Conservation (phyloP, 2,329 filamentous ascomycete genomes). For the Neurospora crassa region DNA sequence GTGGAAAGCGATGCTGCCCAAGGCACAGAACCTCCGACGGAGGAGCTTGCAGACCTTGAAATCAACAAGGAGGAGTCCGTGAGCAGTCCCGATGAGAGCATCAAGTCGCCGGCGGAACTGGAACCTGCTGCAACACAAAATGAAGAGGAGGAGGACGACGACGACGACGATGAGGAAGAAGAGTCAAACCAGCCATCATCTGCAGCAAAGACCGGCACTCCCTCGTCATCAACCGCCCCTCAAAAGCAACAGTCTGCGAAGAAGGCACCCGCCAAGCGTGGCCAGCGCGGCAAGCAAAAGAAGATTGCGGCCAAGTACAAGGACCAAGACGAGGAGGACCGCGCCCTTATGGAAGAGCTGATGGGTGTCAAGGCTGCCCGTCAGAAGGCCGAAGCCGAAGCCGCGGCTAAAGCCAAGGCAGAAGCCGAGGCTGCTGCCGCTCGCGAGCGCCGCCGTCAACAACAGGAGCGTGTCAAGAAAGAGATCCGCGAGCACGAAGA, state of each 20-base stretch:
- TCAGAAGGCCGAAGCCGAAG: conserved; percentile 59
- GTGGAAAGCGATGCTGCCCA: conserved; percentile 10
- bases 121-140: conserved; percentile 23
- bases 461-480: conserved; percentile 69
- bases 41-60: conserved; percentile 17
- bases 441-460: conserved; percentile 65
- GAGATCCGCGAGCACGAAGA: conserved; percentile 72
- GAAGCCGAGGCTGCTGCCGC: conserved; percentile 65
- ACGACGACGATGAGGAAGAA: conserved; percentile 20
- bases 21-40: conserved; percentile 11
- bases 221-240: conserved; percentile 20
- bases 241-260: conserved; percentile 22
- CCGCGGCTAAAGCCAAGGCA: conserved; percentile 53
- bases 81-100: conserved; percentile 11
- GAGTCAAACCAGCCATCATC: conserved; percentile 24
- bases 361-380: conserved; percentile 66
- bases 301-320: conserved; percentile 86
- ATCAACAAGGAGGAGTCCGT: conserved; percentile 2
- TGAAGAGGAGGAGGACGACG: conserved; percentile 26
- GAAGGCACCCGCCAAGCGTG: conserved; percentile 50
- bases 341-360: conserved; percentile 70
- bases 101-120: conserved; percentile 17
- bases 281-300: conserved; percentile 75
- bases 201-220: conserved; percentile 15
- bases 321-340: conserved; percentile 90